Base-by-base conservation (phyloP, 768 basidiomycete species). In the Tylopilus balloui region DNA sequence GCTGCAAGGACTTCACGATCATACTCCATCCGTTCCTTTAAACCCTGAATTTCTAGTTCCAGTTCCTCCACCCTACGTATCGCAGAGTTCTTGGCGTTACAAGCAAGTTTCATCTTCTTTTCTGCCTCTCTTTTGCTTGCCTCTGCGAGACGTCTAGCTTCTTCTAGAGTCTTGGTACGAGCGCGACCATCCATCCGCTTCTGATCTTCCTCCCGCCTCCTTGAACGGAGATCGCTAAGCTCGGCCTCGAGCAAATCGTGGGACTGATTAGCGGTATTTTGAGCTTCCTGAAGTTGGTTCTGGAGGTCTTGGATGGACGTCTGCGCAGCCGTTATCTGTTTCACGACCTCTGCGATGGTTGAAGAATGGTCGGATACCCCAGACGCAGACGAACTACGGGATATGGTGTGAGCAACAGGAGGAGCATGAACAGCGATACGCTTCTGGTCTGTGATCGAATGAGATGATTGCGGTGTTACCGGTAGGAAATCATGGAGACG, bases 131-230 rank as follows among this genome's bases (percentile, higher is more conserved):
- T 78, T 63, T 83, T 87, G 44, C 74, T 68, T 43, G 79, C 74
- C 68, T 99, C 96, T 11, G 92, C 91, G 24, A 73, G 73, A 27
- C 95, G 84, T 68, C 86, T 88, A 46, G 81, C 72, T 64, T 99
- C 95, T 57, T 99, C 95, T 3, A 97, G 72, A 3, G 74, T 66
- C 69, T 94, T 95, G 41, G 88, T 88, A 42, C 85, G 83, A n/a
- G 77, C 67, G 67, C 92, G 93, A 47, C 89, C 71, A 62, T 96
- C 93, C 20, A 78, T 68, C 44, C 89, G 80, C 20, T 79, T 78
- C 3, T 74, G 73, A 58, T 99, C 95, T 64, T 98, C 95, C 54
- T 85, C 79, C 34, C 85, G 86, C 66, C 89, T 92, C 51, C 77
- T 74, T 40, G 78, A 78, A 23, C 92, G 81, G 42, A 85, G 79